These are phyloP conservation scores for Annulohypoxylon stygium DNA, from an alignment of 495 filamentous ascomycete species.

Conservation along the genomic window DNA sequence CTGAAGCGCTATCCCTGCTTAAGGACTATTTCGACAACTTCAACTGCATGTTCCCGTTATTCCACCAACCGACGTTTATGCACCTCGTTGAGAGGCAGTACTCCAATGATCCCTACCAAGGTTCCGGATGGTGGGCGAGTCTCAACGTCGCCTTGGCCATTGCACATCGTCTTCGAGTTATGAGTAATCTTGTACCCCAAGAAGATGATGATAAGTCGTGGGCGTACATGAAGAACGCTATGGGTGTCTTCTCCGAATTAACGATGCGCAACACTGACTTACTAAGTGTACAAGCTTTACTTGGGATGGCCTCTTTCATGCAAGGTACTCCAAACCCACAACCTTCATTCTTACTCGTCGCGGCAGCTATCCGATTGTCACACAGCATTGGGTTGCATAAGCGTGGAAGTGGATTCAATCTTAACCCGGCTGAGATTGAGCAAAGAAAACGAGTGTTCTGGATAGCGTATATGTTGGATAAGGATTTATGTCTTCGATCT, in stretches of 20 bases:
- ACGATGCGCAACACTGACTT: slow-evolving; percentile 97
- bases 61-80: slow-evolving; percentile 98
- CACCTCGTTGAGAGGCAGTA: slow-evolving; percentile 94
- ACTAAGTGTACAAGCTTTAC: slow-evolving; percentile 93
- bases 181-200: slow-evolving; percentile 89
- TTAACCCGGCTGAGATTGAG: slow-evolving; percentile 91
- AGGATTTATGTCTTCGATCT: slow-evolving; percentile 93
- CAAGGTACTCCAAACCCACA: slow-evolving; percentile 98
- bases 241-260: slow-evolving; percentile 90
- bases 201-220: slow-evolving; percentile 95
- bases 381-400: slow-evolving; percentile 97
- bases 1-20: slow-evolving; percentile 82
- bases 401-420: slow-evolving; percentile 87
- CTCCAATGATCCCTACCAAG: slow-evolving; percentile 90
- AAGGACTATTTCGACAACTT: slow-evolving; percentile 98
- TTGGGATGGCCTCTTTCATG: slow-evolving; percentile 96
- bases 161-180: slow-evolving; percentile 90
- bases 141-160: slow-evolving; percentile 95
- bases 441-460: slow-evolving; percentile 97
- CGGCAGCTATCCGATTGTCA: slow-evolving; percentile 90
- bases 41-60: slow-evolving; percentile 98
- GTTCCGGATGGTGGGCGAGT: slow-evolving; percentile 98
- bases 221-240: slow-evolving; percentile 96
- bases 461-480: slow-evolving; percentile 97
- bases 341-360: slow-evolving; percentile 92